Conservation (phyloP, 768 basidiomycete species). For the Boletus sp. region DNA sequence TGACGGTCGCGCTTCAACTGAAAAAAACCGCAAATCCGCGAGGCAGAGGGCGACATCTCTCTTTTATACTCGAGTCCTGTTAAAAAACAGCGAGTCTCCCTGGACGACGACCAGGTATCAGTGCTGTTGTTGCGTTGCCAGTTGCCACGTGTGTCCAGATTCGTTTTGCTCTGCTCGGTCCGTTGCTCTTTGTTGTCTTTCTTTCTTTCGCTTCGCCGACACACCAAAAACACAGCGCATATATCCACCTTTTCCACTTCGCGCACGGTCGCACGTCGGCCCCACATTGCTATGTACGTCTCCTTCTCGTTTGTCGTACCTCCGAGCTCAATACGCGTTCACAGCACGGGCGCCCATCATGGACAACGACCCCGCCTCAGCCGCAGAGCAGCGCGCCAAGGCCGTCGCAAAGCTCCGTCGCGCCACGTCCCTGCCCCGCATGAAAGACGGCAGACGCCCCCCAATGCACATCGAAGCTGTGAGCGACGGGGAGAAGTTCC, state of each 20-base stretch:
- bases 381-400: constrained; percentile 79
- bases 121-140: no score
- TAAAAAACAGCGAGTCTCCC: neutral
- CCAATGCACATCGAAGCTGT: constrained; percentile 83
- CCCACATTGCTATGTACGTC: constrained; percentile 6
- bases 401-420: constrained; percentile 90
- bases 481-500: constrained; percentile 74
- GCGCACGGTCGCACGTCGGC: no score
- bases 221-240: no score
- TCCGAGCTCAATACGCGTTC: neutral
- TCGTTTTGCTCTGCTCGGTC: constrained; percentile 8
- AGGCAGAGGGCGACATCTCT: constrained; percentile 22
- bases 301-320: neutral
- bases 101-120: constrained; percentile 3
- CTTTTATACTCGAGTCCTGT: neutral
- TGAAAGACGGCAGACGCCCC: constrained; percentile 87
- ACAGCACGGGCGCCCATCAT: constrained; percentile 21
- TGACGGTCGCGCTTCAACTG: constrained; percentile 3
- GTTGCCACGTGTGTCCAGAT: constrained; percentile 17
- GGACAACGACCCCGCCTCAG: constrained; percentile 40
- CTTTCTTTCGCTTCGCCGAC: neutral
- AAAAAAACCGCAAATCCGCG: neutral
- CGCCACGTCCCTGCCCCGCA: constrained; percentile 86
- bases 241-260: no score
- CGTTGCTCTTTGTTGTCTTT: constrained; percentile 1